Evolutionary conservation across 768 basidiomycete species (phyloP), one percentile per base, ranked within the genome.

Genomic region (Agrocybe praecox): DNA sequence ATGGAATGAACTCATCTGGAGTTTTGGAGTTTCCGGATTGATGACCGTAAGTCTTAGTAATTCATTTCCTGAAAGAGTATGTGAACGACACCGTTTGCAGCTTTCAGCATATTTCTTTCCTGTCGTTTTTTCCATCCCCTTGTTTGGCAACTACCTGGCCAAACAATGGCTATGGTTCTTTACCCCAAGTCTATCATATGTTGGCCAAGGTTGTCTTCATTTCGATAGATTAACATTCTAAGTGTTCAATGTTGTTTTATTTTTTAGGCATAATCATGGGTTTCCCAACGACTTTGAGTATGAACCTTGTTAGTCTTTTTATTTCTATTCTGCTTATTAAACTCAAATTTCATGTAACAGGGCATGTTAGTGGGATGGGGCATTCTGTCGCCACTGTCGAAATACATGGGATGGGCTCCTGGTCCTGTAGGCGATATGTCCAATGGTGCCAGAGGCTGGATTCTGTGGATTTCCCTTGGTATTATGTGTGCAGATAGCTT

Each of bases 321-420:
- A 46, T 29, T 18, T 24, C 21, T 36, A 1, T 47, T 21, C 58
- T 54, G 23, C 11, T 34, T 10, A 26, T 42, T 24, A 14, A 45
- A 58, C 42, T 21, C 36, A 6, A 43, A 14, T 54, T 29, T 62
- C 46, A n/a, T 46, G 29, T 62, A 15, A 15, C n/a, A 93, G 91
- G 95, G 96, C 24, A 98, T 97, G 96, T 61, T 98, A n/a, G 87
- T 90, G 10, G 96, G 96, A 9, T 98, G 96, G 96, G 96, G 85
- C 4, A 73, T 98, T 19, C 76, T 98, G n/a, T 94, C 94, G 0
- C 96, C 96, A 6, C 67, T 98, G 7, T 83, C 94, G 6, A 95
- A 94, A 65, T 64, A 81, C 46, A 70, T 76, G 0, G 94, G 92
- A 11, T 98, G 96, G 96, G 96, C 96, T 0, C 94, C 96, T 45